Conservation (phyloP, 169 alveolate species). For the Cyclospora cayetanensis region DNA sequence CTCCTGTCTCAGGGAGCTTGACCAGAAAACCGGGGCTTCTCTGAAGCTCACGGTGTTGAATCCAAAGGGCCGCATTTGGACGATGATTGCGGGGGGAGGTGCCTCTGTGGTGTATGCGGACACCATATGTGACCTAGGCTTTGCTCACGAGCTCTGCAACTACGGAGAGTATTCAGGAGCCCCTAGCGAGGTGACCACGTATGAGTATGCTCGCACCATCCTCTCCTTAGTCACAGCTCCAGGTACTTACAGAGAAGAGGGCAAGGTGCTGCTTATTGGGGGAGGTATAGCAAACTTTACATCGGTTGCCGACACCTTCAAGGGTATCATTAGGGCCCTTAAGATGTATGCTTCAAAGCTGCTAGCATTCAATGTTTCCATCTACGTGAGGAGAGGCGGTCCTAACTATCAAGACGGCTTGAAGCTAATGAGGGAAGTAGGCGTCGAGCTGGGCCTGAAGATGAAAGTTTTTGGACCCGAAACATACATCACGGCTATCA, state of each 20-base stretch:
- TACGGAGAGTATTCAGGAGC: slow-evolving; percentile 80
- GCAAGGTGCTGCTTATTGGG: slow-evolving; percentile 76
- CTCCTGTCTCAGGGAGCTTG: slow-evolving; percentile 61
- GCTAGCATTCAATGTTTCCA: slow-evolving; percentile 35
- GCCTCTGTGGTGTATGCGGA: slow-evolving; percentile 77
- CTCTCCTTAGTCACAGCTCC: slow-evolving; percentile 66
- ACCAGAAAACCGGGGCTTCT: slow-evolving; percentile 76
- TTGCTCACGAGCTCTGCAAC: slow-evolving; percentile 74
- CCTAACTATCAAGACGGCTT: slow-evolving; percentile 76
- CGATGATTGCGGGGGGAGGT: slow-evolving; percentile 78
- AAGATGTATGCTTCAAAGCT: slow-evolving; percentile 20
- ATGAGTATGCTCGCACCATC: slow-evolving; percentile 74
- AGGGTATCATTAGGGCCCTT: slow-evolving; percentile 51
- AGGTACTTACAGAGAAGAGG: slow-evolving; percentile 69
- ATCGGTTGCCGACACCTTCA: slow-evolving; percentile 75
- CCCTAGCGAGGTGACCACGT: slow-evolving; percentile 75
- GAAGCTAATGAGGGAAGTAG: slow-evolving; percentile 70
- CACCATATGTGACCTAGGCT: slow-evolving; percentile 76
- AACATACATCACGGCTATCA: slow-evolving; percentile 78
- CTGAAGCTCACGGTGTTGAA: slow-evolving; percentile 77
- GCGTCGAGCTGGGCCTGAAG: slow-evolving; percentile 70
- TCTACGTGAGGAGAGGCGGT: slow-evolving; percentile 77
- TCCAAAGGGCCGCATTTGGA: slow-evolving; percentile 77
- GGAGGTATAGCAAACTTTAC: slow-evolving; percentile 80
- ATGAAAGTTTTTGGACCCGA: slow-evolving; percentile 79